These are phyloP conservation scores for Kwoniella sp. DNA, from an alignment of 768 basidiomycete genomes.

Conservation along the genomic window DNA sequence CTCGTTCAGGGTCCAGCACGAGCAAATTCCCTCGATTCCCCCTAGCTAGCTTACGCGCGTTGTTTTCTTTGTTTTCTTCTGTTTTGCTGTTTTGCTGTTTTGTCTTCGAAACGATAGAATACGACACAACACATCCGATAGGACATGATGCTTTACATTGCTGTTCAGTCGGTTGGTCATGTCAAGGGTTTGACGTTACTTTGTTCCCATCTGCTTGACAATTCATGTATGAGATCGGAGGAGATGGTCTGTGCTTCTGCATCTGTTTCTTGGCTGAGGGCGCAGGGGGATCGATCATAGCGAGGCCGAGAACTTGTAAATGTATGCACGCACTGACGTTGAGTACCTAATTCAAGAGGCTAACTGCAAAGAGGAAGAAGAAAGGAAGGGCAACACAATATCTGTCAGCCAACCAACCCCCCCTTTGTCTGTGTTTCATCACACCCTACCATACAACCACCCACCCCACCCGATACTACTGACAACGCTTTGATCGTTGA, in stretches of 20 bases:
- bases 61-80: neutral
- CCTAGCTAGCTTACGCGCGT: neutral
- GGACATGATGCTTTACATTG: neutral
- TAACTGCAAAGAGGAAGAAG: neutral
- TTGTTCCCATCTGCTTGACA: too few species aligned
- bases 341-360: neutral
- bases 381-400: neutral
- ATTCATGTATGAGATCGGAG: too few species aligned
- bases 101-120: neutral
- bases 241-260: neutral
- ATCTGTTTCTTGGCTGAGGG: too few species aligned
- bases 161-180: neutral
- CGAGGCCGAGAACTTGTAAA: neutral
- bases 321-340: neutral
- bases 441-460: neutral
- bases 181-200: neutral
- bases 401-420: constrained; percentile 1
- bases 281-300: neutral
- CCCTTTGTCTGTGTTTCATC: neutral
- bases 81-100: neutral
- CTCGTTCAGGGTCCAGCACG: neutral
- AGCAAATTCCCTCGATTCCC: neutral
- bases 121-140: neutral
- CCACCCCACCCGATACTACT: too few species aligned
- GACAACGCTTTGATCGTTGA: neutral